Base-by-base conservation (phyloP, 805 yeast species). In the Starmerella stigmatis region DNA sequence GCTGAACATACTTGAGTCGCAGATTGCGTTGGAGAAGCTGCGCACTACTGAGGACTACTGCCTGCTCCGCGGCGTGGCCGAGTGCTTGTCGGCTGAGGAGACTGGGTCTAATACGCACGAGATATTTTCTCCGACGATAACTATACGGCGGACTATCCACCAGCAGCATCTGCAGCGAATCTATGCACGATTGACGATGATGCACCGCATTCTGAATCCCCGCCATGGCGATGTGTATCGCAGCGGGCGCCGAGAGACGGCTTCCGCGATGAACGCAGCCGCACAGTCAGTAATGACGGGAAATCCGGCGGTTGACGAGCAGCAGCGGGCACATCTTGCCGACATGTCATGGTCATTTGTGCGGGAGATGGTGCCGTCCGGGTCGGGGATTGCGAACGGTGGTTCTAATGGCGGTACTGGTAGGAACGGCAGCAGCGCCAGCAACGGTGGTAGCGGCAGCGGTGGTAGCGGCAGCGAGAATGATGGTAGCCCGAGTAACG, bases 31-130 rank as follows among this genome's bases (percentile, higher is more conserved):
- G 16, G 66, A 62, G 45, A 63, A 62, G 47, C 56, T 62, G 37
- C 54, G 61, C n/a, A 56, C 60, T 12, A 52, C 62, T 12, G 57
- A 55, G 23, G 61, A 62, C 45, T 62, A 61, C 52, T 50, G 52
- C 32, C 51, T 61, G 28, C 45, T 62, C 30, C 48, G 64, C 4
- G 53, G 46, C 16, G 32, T 54, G 16, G 45, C 47, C 13, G 58
- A 51, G 34, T 39, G 51, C 10, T 29, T 50, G 12, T 21, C 45
- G n/a, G 31, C 47, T 2, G 50, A 46, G 10, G 41, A 26, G 33
- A 7, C 41, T 4, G 40, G 30, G 15, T 29, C 41, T 6, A 38
- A 26, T 26, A 21, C 28, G 17, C 41, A 26, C 19, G 41, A 38
- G 7, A 19, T 28, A 19, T 13, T 38, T 8, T 9, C 41, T 1